These are phyloP conservation scores for Apiotrichum gamsii DNA, from an alignment of 1,284 basidiomycete genomes.

Conservation along the genomic window DNA sequence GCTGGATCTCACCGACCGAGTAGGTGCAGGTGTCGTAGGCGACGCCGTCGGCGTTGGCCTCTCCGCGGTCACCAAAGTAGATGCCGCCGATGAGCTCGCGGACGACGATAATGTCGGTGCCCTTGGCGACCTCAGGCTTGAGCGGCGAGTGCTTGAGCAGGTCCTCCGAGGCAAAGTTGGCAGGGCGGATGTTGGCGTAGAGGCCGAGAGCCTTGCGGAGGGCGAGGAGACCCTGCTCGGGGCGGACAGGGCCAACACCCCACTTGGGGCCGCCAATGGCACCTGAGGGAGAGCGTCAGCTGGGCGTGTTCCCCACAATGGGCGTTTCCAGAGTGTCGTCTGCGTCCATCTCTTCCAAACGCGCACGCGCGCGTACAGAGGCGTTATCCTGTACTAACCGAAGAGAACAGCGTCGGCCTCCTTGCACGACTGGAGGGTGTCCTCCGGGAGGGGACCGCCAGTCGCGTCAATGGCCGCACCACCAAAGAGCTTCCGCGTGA, in stretches of 20 bases:
- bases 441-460: constrained; percentile 75
- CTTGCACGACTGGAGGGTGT: constrained; percentile 80
- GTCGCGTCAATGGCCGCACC: constrained; percentile 85
- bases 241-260: constrained; percentile 87
- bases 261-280: constrained; percentile 65
- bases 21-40: constrained; percentile 93
- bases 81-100: constrained; percentile 89
- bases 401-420: constrained; percentile 86
- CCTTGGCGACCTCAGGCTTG: constrained; percentile 70
- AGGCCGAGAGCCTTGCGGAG: constrained; percentile 90
- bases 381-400: constrained; percentile 54
- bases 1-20: constrained; percentile 81
- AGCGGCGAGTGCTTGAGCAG: constrained; percentile 89
- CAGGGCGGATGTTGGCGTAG: constrained; percentile 97
- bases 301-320: too few species aligned
- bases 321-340: too few species aligned
- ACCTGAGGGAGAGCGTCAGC: constrained; percentile 65
- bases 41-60: constrained; percentile 60
- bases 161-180: constrained; percentile 53
- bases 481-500: constrained; percentile 69
- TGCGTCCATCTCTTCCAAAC: too few species aligned
- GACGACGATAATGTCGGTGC: constrained; percentile 73
- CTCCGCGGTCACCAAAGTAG: constrained; percentile 88
- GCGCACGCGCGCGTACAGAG: too few species aligned
- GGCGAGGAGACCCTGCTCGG: constrained; percentile 88